These are phyloP conservation scores for Posidonia oceanica DNA, from an alignment of 116 monocot species.

Conservation along the genomic window DNA sequence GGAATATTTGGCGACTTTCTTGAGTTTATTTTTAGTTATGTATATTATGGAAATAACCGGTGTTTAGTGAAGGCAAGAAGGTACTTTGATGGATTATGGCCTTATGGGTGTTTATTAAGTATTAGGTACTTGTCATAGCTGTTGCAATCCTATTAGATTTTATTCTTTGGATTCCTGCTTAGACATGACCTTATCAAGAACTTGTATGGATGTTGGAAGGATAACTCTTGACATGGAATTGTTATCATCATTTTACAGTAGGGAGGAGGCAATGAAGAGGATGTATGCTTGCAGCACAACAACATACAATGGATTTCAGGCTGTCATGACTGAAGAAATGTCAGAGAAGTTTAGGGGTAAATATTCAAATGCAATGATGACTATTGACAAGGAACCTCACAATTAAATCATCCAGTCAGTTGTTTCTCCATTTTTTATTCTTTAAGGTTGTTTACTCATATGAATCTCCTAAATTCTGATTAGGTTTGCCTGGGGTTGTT, in stretches of 20 bases:
- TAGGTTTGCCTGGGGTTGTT: constrained; percentile 95
- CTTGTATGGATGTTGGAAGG: too few relatives aligned
- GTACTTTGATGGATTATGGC: too few relatives aligned
- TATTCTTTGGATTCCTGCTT: too few relatives aligned
- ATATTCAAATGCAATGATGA: not conserved
- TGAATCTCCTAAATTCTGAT: constrained; percentile 4
- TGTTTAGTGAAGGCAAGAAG: too few relatives aligned
- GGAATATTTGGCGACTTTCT: too few relatives aligned
- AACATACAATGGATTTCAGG: constrained; percentile 87
- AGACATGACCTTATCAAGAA: too few relatives aligned
- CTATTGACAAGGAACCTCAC: not conserved
- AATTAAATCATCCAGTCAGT: not conserved
- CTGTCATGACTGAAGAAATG: constrained; percentile 62
- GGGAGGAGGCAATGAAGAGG: constrained; percentile 90
- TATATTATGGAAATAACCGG: too few relatives aligned
- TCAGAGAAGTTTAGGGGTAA: constrained; percentile 80
- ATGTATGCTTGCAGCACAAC: constrained; percentile 97
- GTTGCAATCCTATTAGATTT: too few relatives aligned
- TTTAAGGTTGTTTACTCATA: not conserved
- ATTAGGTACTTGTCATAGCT: too few relatives aligned
- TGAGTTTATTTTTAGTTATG: too few relatives aligned
- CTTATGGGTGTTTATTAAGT: too few relatives aligned
- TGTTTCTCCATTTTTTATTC: not conserved
- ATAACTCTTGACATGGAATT: not conserved
- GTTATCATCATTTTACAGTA: constrained; percentile 21